Base-by-base conservation (phyloP, 1,139 yeast species). In the Pichia sp. region DNA sequence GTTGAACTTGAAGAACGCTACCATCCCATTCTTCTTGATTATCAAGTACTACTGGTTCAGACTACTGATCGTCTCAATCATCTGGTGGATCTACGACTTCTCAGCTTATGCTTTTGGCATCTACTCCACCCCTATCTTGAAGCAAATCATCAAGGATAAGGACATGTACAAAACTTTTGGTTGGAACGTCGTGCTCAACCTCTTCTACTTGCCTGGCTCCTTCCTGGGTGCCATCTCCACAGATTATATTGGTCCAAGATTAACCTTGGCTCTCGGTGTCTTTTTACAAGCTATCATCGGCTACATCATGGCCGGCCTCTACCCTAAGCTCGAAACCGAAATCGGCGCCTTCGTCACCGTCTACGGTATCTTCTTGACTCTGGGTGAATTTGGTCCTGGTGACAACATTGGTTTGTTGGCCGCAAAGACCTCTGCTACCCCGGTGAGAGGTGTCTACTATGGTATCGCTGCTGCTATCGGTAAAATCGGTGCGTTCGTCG, bases 311-410 rank as follows among this genome's bases (percentile, higher is more conserved):
- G 92, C 96, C 54, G 93, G 84, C 13, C 72, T 77, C 53, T 84
- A 87, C 67, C 73, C 76, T 43, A 65, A 68, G 26, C 77, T 92
- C 62, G 74, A 76, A 59, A 67, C 78, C 48, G 80, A 86, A 63
- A 74, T 90, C 66, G 97, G 82, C 36, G 93, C 83, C 0, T 90
- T 92, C 66, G 85, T 84, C 48, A 93, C 90, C 43, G 86, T 87
- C 23, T 90, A 85, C 67, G 98, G 97, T 73, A 81, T 92, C 60
- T 92, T 90, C 70, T 74, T 82, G 67, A 76, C 96, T 6, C 76
- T 89, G 50, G 98, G 98, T 64, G 97, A 92, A 71, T 87, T 90
- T 70, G 96, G 97, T 30, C 92, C 96, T 15, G 98, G 98, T 72
- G 90, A 90, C 71, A 89, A 88, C 71, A 85, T 87, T 69, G 97